Evolutionary conservation across 2,329 filamentous ascomycete species (phyloP).

Genomic region (Calonectria hawksworthii): DNA sequence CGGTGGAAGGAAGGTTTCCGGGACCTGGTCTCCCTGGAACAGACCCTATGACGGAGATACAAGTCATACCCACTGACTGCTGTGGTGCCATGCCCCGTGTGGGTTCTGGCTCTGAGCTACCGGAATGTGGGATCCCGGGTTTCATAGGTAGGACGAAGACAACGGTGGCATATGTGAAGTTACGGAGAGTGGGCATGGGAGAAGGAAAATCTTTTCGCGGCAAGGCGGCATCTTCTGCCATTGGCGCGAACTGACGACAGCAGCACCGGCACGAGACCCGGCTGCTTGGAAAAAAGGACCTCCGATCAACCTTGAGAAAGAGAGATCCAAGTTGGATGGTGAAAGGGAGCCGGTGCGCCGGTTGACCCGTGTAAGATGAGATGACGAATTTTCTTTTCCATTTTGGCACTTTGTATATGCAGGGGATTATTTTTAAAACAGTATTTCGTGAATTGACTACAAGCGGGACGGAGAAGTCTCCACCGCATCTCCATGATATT

Average conservation of each 20-base stretch:
- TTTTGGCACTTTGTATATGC: slow-evolving; percentile 5
- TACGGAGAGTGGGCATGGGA: slow-evolving; percentile 2
- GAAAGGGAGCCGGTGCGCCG: not conserved
- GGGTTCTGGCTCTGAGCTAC: slow-evolving; percentile 10
- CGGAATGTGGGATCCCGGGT: slow-evolving; percentile 4
- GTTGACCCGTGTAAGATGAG: slow-evolving; percentile 23
- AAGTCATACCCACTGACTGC: slow-evolving; percentile 18
- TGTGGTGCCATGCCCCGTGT: slow-evolving; percentile 22
- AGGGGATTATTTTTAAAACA: slow-evolving; percentile 14
- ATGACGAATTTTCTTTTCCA: slow-evolving; percentile 9
- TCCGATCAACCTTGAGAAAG: not conserved
- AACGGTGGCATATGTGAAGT: slow-evolving; percentile 16
- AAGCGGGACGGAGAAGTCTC: not conserved
- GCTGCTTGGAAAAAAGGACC: slow-evolving; percentile 6
- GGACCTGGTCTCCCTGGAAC: slow-evolving; percentile 66
- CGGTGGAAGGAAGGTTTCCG: slow-evolving; percentile 70
- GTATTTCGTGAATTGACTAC: not conserved
- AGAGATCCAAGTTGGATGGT: not conserved
- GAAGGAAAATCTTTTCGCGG: not conserved
- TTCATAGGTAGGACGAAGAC: slow-evolving; percentile 30
- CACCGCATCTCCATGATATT: slow-evolving; percentile 5
- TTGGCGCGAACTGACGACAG: not conserved
- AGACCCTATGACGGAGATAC: slow-evolving; percentile 54
- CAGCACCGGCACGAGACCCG: not conserved
- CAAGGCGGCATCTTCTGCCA: slow-evolving; percentile 1